Conservation (phyloP, 106 monocot genomes). For the Ottelia alismoides region DNA sequence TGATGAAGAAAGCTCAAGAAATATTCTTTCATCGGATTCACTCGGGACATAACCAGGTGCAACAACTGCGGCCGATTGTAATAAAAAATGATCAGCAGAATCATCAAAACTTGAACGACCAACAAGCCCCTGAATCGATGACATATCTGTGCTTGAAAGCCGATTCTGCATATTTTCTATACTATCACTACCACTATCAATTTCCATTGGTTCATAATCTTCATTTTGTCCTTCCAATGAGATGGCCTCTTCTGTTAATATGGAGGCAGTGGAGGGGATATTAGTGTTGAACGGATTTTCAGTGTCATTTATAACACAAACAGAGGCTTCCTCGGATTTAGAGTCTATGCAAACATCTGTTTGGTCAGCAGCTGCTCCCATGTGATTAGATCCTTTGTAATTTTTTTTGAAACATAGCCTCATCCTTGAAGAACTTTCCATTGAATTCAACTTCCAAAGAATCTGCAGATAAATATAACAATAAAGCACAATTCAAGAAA, state of each 20-base stretch:
- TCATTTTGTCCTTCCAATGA: conserved; percentile 46
- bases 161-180: conserved; percentile 20
- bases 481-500: neutral
- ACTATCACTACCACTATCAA: conserved; percentile 15
- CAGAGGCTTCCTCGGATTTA: conserved; percentile 22
- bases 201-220: conserved; percentile 40
- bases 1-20: conserved; percentile 70
- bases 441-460: conserved; percentile 77
- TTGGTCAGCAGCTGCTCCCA: conserved; percentile 62
- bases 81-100: conserved; percentile 42
- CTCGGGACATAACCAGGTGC: conserved; percentile 56
- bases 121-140: conserved; percentile 22
- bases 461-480: conserved; percentile 27
- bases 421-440: conserved; percentile 84
- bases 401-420: conserved; percentile 81
- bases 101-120: conserved; percentile 23
- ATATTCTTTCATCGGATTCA: conserved; percentile 85
- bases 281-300: conserved; percentile 26
- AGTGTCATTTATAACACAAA: conserved; percentile 11
- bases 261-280: conserved; percentile 35
- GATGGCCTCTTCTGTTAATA: conserved; percentile 56
- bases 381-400: conserved; percentile 58
- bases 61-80: conserved; percentile 25
- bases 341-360: conserved; percentile 28
- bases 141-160: conserved; percentile 20